These are phyloP conservation scores for Ailanthus altissimus DNA, from an alignment of 345 rosid genomes.

Conservation along the genomic window DNA sequence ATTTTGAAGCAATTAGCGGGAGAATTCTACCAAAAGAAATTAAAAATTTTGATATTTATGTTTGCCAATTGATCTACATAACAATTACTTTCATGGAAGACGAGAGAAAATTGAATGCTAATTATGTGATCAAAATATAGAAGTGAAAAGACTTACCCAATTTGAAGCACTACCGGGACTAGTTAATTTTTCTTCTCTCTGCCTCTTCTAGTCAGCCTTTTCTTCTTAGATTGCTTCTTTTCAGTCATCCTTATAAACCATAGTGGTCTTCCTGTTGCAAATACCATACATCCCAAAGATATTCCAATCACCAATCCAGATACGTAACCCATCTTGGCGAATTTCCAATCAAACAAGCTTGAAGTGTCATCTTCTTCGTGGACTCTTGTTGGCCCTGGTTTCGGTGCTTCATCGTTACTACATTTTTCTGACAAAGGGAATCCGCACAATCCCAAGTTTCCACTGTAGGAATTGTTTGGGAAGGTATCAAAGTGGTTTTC, in stretches of 20 bases:
- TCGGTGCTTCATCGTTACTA: neutral
- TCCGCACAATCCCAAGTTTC: neutral
- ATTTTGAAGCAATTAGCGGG: too few relatives aligned
- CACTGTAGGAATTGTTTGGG: neutral
- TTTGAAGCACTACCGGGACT: neutral
- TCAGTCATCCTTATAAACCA: constrained; percentile 14
- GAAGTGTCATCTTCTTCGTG: neutral
- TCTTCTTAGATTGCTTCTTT: neutral
- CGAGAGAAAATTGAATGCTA: too few relatives aligned
- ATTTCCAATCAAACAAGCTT: neutral
- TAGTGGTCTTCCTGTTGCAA: constrained; percentile 1
- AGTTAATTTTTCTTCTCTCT: neutral
- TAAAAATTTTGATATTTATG: too few relatives aligned
- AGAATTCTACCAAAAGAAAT: too few relatives aligned
- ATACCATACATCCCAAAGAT: constrained; percentile 4
- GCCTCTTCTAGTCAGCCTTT: neutral
- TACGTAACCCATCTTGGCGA: neutral
- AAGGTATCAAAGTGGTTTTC: neutral
- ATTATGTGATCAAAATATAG: too few relatives aligned
- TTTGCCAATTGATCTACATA: too few relatives aligned
- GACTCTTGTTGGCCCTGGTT: neutral
- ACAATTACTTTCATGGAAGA: too few relatives aligned
- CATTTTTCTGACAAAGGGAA: neutral
- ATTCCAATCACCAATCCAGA: constrained; percentile 6
- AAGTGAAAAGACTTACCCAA: too few relatives aligned